A percentile compares a stretch with the other conserved stretches of the same genome.
These are phyloP conservation scores for Globisporangium nunn DNA, from an alignment of 352 stramenopile genomes.

Conservation along the genomic window DNA sequence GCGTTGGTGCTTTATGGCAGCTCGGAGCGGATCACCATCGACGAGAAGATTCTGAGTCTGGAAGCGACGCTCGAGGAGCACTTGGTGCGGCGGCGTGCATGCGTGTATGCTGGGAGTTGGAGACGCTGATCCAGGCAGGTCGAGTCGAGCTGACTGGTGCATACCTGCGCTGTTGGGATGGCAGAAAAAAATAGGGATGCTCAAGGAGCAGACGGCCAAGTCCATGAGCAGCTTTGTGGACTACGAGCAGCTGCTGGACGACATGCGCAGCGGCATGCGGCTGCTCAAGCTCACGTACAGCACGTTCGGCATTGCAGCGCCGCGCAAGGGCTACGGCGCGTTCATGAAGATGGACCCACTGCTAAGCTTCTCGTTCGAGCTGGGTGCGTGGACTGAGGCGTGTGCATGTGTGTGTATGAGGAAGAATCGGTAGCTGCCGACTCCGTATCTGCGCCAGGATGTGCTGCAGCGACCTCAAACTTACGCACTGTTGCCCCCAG, in stretches of 20 bases:
- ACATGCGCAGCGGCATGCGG: constrained; percentile 36
- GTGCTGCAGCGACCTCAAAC: background rate
- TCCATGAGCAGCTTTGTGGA: constrained; percentile 21
- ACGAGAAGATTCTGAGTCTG: constrained; percentile 57
- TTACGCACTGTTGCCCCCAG: background rate
- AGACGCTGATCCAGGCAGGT: background rate
- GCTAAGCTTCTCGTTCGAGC: constrained; percentile 36
- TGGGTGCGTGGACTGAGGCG: constrained; percentile 21
- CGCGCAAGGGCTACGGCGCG: constrained; percentile 41
- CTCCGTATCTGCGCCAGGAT: no score
- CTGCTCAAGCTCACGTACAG: constrained; percentile 55
- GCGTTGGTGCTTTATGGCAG: constrained; percentile 11
- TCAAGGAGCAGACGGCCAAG: constrained; percentile 55
- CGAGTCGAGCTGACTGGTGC: background rate
- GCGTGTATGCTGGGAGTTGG: background rate
- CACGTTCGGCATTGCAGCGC: constrained; percentile 43
- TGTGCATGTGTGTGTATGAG: no score
- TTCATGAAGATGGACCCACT: constrained; percentile 49
- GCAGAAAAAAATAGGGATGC: constrained; percentile 59
- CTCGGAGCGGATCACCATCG: constrained; percentile 39
- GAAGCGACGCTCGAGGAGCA: constrained; percentile 58
- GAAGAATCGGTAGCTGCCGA: no score
- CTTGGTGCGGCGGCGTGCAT: constrained; percentile 28
- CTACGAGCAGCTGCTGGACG: constrained; percentile 24
- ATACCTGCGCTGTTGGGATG: background rate